These are phyloP conservation scores for Geotrichum citri-aurantii DNA, from an alignment of 1,139 yeast genomes.

Conservation along the genomic window DNA sequence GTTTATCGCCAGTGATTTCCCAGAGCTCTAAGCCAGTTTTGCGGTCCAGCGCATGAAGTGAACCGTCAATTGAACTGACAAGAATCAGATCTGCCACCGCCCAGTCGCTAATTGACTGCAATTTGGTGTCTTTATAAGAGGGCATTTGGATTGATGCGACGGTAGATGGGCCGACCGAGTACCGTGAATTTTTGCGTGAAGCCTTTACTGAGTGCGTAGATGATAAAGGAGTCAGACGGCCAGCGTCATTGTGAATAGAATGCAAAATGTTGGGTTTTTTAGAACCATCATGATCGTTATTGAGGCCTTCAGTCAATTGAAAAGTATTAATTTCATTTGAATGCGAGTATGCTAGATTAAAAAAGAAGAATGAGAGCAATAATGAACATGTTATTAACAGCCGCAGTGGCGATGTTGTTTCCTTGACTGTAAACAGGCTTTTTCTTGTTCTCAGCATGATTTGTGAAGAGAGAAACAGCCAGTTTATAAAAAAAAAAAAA, in stretches of 20 bases:
- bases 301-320: neutral
- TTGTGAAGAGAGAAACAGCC: neutral
- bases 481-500: neutral
- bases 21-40: constrained; percentile 71
- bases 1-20: constrained; percentile 54
- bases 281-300: neutral
- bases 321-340: neutral
- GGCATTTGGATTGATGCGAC: constrained; percentile 9
- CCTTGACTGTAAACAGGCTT: neutral
- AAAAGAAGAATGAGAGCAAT: neutral
- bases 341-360: neutral
- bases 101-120: constrained; percentile 45
- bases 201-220: neutral
- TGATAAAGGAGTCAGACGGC: constrained; percentile 6
- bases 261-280: constrained; percentile 6
- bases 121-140: neutral
- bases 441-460: neutral
- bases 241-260: constrained; percentile 6
- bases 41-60: constrained; percentile 74
- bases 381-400: neutral
- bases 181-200: neutral
- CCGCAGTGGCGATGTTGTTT: neutral
- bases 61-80: constrained; percentile 84
- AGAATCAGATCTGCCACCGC: constrained; percentile 55
- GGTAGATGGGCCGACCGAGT: constrained; percentile 5